Evolutionary conservation across 257 asterid species (phyloP).

Genomic region (Nicotiana obtusifolia): DNA sequence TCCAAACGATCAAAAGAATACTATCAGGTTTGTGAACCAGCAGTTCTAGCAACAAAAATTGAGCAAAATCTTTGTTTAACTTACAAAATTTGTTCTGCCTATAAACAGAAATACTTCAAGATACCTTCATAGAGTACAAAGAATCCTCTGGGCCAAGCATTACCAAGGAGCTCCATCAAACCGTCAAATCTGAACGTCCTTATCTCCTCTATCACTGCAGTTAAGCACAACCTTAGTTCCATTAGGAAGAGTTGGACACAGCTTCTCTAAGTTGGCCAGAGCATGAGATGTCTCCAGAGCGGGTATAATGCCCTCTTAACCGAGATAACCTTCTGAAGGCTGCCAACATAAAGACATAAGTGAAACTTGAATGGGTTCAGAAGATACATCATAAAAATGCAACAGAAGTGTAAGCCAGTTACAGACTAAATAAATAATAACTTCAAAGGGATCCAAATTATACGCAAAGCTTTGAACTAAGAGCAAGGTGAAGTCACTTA

Average conservation of each 20-base stretch:
- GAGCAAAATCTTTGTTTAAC: neutral
- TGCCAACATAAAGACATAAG: conserved; percentile 28
- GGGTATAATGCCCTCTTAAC: conserved; percentile 84
- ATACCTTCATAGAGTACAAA: neutral
- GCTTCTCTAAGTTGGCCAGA: conserved; percentile 72
- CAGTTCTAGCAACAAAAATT: neutral
- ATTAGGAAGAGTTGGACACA: conserved; percentile 71
- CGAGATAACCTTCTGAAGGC: conserved; percentile 80
- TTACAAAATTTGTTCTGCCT: neutral
- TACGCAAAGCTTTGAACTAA: neutral
- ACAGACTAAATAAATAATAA: neutral
- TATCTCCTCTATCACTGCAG: conserved; percentile 98
- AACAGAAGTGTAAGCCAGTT: neutral
- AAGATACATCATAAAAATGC: neutral
- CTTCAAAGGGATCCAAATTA: neutral
- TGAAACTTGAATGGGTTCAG: neutral
- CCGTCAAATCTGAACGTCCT: conserved; percentile 67
- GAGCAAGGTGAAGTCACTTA: neutral
- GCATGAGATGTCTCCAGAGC: conserved; percentile 98
- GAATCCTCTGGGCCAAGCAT: neutral
- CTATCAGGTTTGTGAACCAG: no score
- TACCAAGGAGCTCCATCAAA: conserved; percentile 20
- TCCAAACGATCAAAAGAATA: no score
- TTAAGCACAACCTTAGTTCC: conserved; percentile 74
- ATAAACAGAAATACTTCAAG: neutral